Conservation (phyloP, 1,139 yeast genomes). For the Saccharomyces hybrid region DNA sequence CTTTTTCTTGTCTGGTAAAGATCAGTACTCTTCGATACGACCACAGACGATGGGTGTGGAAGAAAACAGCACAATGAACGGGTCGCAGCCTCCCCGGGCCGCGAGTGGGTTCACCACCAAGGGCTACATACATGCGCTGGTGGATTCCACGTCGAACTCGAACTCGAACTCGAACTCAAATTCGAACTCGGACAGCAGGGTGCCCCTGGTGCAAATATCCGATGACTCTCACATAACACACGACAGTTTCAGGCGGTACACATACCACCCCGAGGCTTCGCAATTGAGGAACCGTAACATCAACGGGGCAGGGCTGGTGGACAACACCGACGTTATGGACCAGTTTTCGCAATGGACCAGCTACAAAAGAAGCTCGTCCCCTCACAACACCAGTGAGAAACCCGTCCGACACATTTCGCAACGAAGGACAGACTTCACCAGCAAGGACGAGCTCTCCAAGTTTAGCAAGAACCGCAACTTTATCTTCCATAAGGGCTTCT, state of each 20-base stretch:
- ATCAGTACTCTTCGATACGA: background rate
- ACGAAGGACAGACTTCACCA: slow-evolving; percentile 22
- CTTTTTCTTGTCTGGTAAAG: background rate
- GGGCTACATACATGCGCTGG: background rate
- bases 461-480: slow-evolving; percentile 12
- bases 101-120: background rate
- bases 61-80: background rate
- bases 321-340: background rate
- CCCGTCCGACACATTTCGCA: slow-evolving; percentile 8
- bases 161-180: background rate
- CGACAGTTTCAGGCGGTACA: background rate
- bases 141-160: background rate
- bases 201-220: background rate
- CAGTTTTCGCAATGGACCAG: background rate
- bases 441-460: slow-evolving; percentile 12
- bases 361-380: background rate
- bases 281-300: background rate
- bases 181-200: background rate
- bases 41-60: background rate
- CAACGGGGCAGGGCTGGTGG: background rate
- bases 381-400: background rate
- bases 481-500: slow-evolving; percentile 27
- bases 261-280: background rate
- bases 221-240: background rate
- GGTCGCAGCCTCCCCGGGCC: background rate